Conservation (phyloP, 495 filamentous ascomycete genomes). For the Pseudevernia furfuracea region DNA sequence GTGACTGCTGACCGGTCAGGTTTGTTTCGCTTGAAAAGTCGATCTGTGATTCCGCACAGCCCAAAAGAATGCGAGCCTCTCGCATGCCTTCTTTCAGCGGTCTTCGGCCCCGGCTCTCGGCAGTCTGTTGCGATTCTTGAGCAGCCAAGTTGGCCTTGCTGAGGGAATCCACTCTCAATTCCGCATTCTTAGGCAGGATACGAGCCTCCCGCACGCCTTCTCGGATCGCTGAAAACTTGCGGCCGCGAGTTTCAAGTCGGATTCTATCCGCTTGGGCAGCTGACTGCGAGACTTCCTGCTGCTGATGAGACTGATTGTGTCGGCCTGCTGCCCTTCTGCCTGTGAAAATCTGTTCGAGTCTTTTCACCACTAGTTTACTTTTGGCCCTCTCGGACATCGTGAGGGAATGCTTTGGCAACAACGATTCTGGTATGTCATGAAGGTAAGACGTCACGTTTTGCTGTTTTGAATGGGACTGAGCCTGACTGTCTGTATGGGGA, state of each 20-base stretch:
- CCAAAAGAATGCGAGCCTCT: slow-evolving; percentile 42
- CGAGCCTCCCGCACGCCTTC: slow-evolving; percentile 46
- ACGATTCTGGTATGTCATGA: slow-evolving; percentile 51
- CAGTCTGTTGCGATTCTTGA: slow-evolving; percentile 8
- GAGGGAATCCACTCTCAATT: slow-evolving; percentile 15
- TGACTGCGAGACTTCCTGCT: slow-evolving; percentile 49
- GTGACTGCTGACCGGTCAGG: slow-evolving; percentile 1
- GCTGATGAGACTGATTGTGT: slow-evolving; percentile 41
- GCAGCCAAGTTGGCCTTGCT: slow-evolving; percentile 13
- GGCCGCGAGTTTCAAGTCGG: slow-evolving; percentile 32
- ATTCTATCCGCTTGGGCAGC: slow-evolving; percentile 30
- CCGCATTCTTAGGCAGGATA: slow-evolving; percentile 33
- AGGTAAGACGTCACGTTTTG: slow-evolving; percentile 44
- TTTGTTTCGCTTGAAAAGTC: slow-evolving; percentile 18
- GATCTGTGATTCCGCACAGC: slow-evolving; percentile 15
- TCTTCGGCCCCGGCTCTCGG: slow-evolving; percentile 30
- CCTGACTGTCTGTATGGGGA: background rate
- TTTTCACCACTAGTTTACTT: slow-evolving; percentile 62
- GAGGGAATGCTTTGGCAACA: slow-evolving; percentile 44
- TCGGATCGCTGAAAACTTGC: slow-evolving; percentile 10
- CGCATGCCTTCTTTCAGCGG: slow-evolving; percentile 37
- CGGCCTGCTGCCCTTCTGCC: slow-evolving; percentile 47
- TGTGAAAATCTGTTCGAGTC: slow-evolving; percentile 72
- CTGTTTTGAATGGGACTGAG: slow-evolving; percentile 29
- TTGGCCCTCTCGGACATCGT: slow-evolving; percentile 57